Conservation (phyloP, 805 yeast species). For the Lipomyces starkeyi region DNA sequence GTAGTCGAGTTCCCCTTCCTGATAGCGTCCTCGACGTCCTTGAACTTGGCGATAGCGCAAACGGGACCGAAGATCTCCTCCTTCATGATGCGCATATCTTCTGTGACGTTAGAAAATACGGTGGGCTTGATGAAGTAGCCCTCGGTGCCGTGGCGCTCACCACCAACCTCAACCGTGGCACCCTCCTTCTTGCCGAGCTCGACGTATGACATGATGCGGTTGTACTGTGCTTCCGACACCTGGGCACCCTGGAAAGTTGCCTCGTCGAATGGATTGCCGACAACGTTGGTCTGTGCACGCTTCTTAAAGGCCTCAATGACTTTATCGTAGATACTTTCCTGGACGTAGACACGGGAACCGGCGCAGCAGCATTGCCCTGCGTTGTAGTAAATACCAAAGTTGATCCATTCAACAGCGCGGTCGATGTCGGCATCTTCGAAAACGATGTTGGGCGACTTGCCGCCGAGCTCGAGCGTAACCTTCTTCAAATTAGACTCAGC, state of each 20-base stretch:
- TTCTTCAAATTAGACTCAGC: slow-evolving; percentile 84
- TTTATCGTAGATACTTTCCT: slow-evolving; percentile 81
- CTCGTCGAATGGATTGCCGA: slow-evolving; percentile 85
- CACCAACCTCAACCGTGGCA: slow-evolving; percentile 82
- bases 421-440: slow-evolving; percentile 85
- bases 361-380: slow-evolving; percentile 97
- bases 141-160: slow-evolving; percentile 71
- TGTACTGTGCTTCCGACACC: slow-evolving; percentile 78
- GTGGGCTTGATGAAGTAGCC: slow-evolving; percentile 67
- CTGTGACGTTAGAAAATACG: slow-evolving; percentile 79
- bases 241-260: slow-evolving; percentile 90
- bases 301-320: slow-evolving; percentile 64
- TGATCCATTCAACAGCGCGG: slow-evolving; percentile 74
- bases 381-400: slow-evolving; percentile 86
- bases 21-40: slow-evolving; percentile 80
- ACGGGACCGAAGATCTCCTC: slow-evolving; percentile 98
- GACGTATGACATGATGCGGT: slow-evolving; percentile 77
- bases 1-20: slow-evolving; percentile 76
- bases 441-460: slow-evolving; percentile 91
- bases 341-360: slow-evolving; percentile 88
- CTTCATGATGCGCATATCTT: slow-evolving; percentile 73
- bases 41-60: slow-evolving; percentile 80
- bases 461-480: slow-evolving; percentile 94
- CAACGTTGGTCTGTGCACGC: slow-evolving; percentile 58
- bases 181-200: slow-evolving; percentile 83